Evolutionary conservation across 148 eudicot species (phyloP), one percentile per base, ranked within the genome.

Genomic region (Cornus florida): DNA sequence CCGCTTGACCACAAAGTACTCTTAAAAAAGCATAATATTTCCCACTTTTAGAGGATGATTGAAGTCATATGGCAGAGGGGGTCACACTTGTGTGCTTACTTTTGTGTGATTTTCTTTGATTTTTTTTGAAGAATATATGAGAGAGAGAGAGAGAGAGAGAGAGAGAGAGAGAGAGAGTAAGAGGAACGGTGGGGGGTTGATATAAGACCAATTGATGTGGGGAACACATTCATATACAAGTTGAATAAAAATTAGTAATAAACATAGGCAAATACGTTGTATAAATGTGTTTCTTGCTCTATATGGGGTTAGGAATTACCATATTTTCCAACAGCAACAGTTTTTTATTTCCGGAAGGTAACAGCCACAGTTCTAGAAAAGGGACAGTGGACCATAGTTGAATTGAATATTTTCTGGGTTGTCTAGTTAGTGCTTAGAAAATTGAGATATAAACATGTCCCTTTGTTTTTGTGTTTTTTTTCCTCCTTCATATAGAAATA

Each of bases 151-250:
- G 8, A 6, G 76, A 57, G 79, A 16, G 60, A 43, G 8, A 6
- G 76, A 57, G 79, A 16, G 33, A 53, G 32, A 56, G 38, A 59
- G 50, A 53, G 28, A 12, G 74, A 74, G 39, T 41, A 78, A 70
- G 78, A 11, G 64, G 48, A 43, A 43, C 10, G 10, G 48, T 43
- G 48, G 48, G 48, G 48, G 38, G 48, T 43, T 43, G 48, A 43
- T 8, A 77, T 39, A 72, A 83, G 73, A 75, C 84, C 84, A 75
- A 48, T 65, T 20, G 84, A 84, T 75, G 89, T 80, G 89, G 89
- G 84, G 82, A 80, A 82, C 90, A 84, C 72, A 84, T 84, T 87
- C 78, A 87, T 84, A 84, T 74, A 80, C 19, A 80, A 70, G 65
- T 82, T 80, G 85, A 84, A 75, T 60, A 35, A 23, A 32, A 28